Evolutionary conservation across 23 red algal genomes (phyloP).

Genomic region (Chondrus crispus): DNA sequence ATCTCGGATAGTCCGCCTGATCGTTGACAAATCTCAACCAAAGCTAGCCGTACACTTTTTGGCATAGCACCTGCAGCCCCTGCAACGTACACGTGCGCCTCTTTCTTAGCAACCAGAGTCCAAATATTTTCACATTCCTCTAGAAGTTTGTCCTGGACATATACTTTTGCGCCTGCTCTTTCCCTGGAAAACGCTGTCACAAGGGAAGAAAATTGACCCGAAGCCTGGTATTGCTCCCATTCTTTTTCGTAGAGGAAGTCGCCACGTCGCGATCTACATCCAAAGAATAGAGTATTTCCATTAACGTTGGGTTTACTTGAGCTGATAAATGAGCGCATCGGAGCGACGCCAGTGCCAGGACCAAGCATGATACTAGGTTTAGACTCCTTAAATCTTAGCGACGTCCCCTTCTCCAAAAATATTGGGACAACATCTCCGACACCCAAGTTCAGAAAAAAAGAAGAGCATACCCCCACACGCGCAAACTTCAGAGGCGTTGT

Average conservation of each 20-base stretch:
- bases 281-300: constrained; percentile 64
- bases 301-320: not conserved
- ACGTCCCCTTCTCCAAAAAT: constrained; percentile 44
- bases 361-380: constrained; percentile 62
- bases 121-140: constrained; percentile 15
- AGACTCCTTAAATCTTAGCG: constrained; percentile 30
- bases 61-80: constrained; percentile 87
- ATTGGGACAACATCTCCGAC: constrained; percentile 62
- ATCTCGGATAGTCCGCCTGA: not conserved
- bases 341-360: constrained; percentile 89
- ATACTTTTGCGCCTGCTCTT: constrained; percentile 45
- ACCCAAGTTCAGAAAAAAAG: constrained; percentile 34
- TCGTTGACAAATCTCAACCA: constrained; percentile 3
- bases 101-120: not conserved
- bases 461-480: constrained; percentile 66
- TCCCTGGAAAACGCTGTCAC: constrained; percentile 77
- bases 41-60: constrained; percentile 39
- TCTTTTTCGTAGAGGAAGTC: constrained; percentile 82
- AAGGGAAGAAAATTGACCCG: not conserved
- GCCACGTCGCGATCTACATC: constrained; percentile 51
- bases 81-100: constrained; percentile 59
- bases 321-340: constrained; percentile 75
- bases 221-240: not conserved
- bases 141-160: constrained; percentile 67
- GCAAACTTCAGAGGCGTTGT: constrained; percentile 36